phyloP scores from a whole-genome alignment of 1,284 basidiomycete genomes.

The Cutaneotrichosporon dermatis region DNA sequence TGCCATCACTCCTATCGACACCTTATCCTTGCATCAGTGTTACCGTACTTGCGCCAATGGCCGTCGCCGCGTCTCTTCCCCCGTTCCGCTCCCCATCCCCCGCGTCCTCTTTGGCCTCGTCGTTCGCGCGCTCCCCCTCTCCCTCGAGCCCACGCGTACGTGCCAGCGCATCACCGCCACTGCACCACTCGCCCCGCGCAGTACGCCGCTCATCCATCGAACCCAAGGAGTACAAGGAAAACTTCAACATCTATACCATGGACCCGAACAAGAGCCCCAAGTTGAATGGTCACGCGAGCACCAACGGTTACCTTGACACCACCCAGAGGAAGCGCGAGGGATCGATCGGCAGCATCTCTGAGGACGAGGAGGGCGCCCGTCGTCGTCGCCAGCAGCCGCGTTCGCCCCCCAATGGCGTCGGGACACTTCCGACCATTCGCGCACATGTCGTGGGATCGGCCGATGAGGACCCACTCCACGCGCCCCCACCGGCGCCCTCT shows the following conservation, averaged over 20 bases:
- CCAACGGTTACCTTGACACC: neutral
- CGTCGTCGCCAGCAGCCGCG: constrained; percentile 9
- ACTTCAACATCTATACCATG: constrained; percentile 3
- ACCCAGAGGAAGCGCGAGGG: constrained; percentile 3
- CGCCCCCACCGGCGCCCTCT: constrained; percentile 22
- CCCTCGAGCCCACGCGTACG: constrained; percentile 11
- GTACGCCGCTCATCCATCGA: constrained; percentile 10
- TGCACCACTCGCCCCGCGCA: constrained; percentile 11
- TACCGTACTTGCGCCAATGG: constrained; percentile 6
- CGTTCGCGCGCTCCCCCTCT: constrained; percentile 2
- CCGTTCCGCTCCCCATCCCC: constrained; percentile 4
- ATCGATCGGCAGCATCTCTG: neutral
- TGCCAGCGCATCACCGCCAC: constrained; percentile 9
- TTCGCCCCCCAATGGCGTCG: constrained; percentile 10
- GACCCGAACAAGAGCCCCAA: constrained; percentile 4
- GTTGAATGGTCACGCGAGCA: constrained; percentile 1
- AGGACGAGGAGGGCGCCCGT: constrained; percentile 11
- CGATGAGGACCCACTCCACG: constrained; percentile 5
- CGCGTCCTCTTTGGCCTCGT: constrained; percentile 4
- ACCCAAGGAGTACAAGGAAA: neutral
- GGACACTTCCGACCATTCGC: constrained; percentile 33
- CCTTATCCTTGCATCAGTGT: neutral
- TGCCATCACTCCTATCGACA: neutral
- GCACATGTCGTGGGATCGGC: constrained; percentile 26
- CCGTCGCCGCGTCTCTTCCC: constrained; percentile 7